Base-by-base conservation (phyloP, 768 basidiomycete species). In the Leccinum barrowsii region DNA sequence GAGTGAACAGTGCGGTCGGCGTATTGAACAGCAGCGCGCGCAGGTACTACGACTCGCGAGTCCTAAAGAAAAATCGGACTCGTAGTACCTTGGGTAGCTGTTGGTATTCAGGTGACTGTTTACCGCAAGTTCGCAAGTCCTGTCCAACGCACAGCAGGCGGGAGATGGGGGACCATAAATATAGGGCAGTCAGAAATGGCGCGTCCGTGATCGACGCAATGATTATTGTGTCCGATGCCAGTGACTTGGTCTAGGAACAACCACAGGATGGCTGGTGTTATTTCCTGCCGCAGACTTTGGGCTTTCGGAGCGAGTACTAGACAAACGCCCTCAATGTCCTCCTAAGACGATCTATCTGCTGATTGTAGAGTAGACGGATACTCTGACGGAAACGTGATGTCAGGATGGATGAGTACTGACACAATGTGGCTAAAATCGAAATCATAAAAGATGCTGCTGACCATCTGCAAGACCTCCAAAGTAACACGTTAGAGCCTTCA, bases 401-500 rank as follows among this genome's bases (percentile, higher is more conserved):
- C 12, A 42, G 11, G 21, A 24, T 26, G n/a, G 19, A 17, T 42
- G 6, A 6, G 26, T 49, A 49, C 17, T 17, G 26, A 28, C 13
- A 19, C 30, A 7, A 26, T 35, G 32, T 52, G 21, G 34, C 10
- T 35, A 22, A 19, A 35, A 35, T 52, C 21, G 7, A 34, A 21
- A 35, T 52, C 61, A 82, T 62, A 85, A 92, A 59, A 86, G 64
- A 42, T 81, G 69, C 55, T 85, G 85, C 65, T 92, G 90, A 3
- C 87, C 89, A 22, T 73, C 70, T 8, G 75, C 89, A 46, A 98
- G 75, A 12, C 92, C 92, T 7, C 96, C 96, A 73, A 88, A 97
- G 71, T 97, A 96, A 70, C 92, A 94, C 1, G 93, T 97, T 54
- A 98, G 74, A 0, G 95, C 96, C 69, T 98, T 98, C 47, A 98